These are phyloP conservation scores for Puccinia brachypodii DNA, from an alignment of 1,284 basidiomycete genomes.

Conservation along the genomic window DNA sequence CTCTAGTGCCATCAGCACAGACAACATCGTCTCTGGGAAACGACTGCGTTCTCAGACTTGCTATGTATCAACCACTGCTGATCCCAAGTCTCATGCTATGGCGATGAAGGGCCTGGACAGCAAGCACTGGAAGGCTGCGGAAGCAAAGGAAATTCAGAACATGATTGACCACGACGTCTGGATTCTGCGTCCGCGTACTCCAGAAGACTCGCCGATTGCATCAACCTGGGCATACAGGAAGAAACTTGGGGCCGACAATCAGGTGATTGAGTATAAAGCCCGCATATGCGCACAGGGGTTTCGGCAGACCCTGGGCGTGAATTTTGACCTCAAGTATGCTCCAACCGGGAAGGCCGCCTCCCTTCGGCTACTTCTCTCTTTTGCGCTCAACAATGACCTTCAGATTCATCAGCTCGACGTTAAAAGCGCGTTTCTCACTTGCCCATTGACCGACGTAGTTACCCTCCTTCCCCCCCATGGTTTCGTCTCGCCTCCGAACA, in stretches of 20 bases:
- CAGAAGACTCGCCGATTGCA: too few species aligned
- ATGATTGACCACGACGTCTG: background rate
- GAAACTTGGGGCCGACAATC: too few species aligned
- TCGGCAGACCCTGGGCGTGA: too few species aligned
- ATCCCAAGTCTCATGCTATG: background rate
- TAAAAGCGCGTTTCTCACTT: conserved; percentile 4
- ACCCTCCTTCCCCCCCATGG: background rate
- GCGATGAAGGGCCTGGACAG: too few species aligned
- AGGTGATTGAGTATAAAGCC: too few species aligned
- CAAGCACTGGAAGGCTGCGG: background rate
- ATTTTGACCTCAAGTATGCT: too few species aligned
- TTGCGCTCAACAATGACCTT: background rate
- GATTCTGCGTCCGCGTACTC: background rate
- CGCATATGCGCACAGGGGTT: too few species aligned
- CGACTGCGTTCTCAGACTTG: background rate
- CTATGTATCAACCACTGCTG: background rate
- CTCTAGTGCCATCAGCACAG: too few species aligned
- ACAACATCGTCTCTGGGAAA: background rate
- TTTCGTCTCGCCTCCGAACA: background rate
- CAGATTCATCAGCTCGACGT: conserved; percentile 19
- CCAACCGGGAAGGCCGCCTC: too few species aligned
- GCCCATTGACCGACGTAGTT: background rate
- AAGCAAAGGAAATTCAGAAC: background rate
- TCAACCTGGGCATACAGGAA: too few species aligned
- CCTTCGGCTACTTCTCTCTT: too few species aligned